phyloP scores from a whole-genome alignment of 805 yeast species.

The Metschnikowia cubensis region DNA sequence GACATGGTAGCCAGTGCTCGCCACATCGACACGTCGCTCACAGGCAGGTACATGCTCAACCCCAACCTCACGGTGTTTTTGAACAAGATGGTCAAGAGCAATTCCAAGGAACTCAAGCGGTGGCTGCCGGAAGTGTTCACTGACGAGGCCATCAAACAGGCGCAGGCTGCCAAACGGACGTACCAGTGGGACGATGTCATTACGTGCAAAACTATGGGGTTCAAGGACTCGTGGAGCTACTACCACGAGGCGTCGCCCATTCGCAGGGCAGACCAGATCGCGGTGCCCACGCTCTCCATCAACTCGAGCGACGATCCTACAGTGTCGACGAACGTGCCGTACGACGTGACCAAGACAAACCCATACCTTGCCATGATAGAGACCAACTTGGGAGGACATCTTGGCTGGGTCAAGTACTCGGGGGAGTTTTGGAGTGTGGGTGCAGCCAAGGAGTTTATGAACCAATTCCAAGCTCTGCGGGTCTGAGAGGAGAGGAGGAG shows the following conservation, averaged over 20 bases:
- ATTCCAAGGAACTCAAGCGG: slow-evolving; percentile 28
- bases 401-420: slow-evolving; percentile 65
- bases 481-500: no score
- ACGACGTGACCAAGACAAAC: slow-evolving; percentile 44
- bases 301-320: slow-evolving; percentile 75
- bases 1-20: slow-evolving; percentile 53
- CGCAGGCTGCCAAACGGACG: slow-evolving; percentile 36
- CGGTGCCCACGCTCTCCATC: slow-evolving; percentile 62
- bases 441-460: slow-evolving; percentile 34
- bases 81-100: slow-evolving; percentile 31
- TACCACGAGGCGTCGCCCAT: slow-evolving; percentile 61
- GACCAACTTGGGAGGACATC: slow-evolving; percentile 74
- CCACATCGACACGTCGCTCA: slow-evolving; percentile 36
- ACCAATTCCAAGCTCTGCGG: slow-evolving; percentile 20
- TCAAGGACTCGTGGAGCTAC: slow-evolving; percentile 58
- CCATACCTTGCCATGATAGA: slow-evolving; percentile 58
- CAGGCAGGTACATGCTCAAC: slow-evolving; percentile 32
- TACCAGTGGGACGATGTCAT: slow-evolving; percentile 59
- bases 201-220: slow-evolving; percentile 67
- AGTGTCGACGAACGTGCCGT: slow-evolving; percentile 54
- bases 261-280: slow-evolving; percentile 45
- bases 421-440: slow-evolving; percentile 61
- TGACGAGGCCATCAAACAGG: slow-evolving; percentile 45
- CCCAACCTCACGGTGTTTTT: slow-evolving; percentile 33
- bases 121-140: slow-evolving; percentile 27